These are phyloP conservation scores for Nemania abortiva DNA, from an alignment of 2,329 filamentous ascomycete species.

Conservation along the genomic window DNA sequence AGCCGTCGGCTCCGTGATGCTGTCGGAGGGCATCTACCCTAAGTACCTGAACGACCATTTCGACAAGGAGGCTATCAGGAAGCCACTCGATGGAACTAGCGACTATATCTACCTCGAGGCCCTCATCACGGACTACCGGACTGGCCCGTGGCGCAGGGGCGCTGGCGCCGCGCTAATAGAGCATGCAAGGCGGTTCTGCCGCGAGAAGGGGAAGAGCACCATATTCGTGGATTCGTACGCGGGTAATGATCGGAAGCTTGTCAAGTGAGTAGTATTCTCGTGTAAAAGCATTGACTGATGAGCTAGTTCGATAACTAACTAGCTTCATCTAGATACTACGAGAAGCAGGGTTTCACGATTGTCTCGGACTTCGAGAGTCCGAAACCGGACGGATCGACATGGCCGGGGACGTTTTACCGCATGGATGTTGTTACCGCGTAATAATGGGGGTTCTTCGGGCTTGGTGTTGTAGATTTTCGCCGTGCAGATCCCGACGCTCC, in stretches of 20 bases:
- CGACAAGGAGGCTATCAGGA: constrained; percentile 23
- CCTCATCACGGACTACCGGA: constrained; percentile 36
- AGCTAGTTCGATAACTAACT: constrained; percentile 9
- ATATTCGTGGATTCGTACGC: constrained; percentile 33
- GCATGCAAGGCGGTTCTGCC: constrained; percentile 21
- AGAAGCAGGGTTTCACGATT: constrained; percentile 29
- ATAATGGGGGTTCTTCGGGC: not conserved
- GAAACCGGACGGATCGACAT: constrained; percentile 20
- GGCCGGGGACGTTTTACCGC: constrained; percentile 24
- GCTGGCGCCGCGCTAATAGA: constrained; percentile 34
- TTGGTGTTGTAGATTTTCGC: not conserved
- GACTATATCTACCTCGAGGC: constrained; percentile 38
- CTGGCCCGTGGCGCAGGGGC: constrained; percentile 35
- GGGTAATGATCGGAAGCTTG: constrained; percentile 35
- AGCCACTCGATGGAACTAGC: constrained; percentile 27
- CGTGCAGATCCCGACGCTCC: not conserved
- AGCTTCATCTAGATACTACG: constrained; percentile 30
- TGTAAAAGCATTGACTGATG: not conserved
- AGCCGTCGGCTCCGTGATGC: constrained; percentile 30
- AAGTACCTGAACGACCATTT: constrained; percentile 17
- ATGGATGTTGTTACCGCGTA: constrained; percentile 19
- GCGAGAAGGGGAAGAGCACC: constrained; percentile 10
- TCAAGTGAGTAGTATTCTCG: constrained; percentile 33
- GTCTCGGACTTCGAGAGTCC: constrained; percentile 21
- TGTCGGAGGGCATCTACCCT: constrained; percentile 29